Evolutionary conservation across 345 rosid genomes (phyloP).

Genomic region (Rhodamnia rubescens): DNA sequence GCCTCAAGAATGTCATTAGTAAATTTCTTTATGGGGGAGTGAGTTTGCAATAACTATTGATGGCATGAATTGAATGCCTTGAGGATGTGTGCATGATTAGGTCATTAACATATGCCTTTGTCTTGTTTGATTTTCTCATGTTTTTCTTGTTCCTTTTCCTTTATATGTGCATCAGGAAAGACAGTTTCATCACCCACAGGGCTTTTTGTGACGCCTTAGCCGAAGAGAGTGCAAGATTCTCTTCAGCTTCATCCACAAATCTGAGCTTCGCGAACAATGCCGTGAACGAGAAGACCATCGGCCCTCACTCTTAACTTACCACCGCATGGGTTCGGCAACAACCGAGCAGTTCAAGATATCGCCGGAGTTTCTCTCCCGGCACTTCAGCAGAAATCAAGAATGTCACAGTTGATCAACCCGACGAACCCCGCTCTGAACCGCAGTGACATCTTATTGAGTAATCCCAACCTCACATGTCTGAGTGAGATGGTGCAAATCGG

Average conservation of each 20-base stretch:
- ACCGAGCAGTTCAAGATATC: conserved; percentile 35
- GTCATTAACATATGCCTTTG: background rate
- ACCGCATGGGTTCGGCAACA: conserved; percentile 34
- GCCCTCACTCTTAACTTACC: background rate
- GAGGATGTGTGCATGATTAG: background rate
- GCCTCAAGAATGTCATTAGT: background rate
- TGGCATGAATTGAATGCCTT: background rate
- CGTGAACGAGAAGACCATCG: background rate
- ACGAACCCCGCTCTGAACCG: conserved; percentile 2
- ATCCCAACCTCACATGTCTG: conserved; percentile 20
- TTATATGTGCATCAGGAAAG: conserved; percentile 46
- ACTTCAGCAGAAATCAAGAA: conserved; percentile 13
- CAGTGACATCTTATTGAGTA: background rate
- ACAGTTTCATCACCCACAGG: conserved; percentile 90
- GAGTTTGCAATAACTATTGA: background rate
- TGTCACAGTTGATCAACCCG: conserved; percentile 14
- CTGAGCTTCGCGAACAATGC: conserved; percentile 45
- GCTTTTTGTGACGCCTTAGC: conserved; percentile 93
- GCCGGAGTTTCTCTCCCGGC: conserved; percentile 8
- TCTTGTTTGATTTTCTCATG: background rate
- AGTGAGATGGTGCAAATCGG: conserved; percentile 53
- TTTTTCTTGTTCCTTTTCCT: background rate
- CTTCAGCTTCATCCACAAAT: conserved; percentile 35
- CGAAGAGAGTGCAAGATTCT: conserved; percentile 67
- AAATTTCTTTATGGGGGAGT: background rate